A percentile compares a stretch with the other conserved stretches of the same genome.
Conservation (phyloP, 2,329 filamentous ascomycete genomes). For the Clarireedia homoeocarpa region DNA sequence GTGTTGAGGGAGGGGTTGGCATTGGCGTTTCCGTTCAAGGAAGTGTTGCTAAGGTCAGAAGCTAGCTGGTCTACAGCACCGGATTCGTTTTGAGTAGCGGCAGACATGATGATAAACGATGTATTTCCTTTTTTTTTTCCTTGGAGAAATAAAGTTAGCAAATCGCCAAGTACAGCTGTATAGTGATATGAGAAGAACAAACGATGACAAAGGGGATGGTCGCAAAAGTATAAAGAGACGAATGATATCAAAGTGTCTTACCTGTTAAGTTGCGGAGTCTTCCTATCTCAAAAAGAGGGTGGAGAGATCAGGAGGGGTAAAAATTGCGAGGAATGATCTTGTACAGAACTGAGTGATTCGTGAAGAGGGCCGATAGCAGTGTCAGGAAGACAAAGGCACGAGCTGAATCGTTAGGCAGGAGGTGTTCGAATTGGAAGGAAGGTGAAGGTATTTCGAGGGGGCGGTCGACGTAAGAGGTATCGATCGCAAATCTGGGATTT, state of each 20-base stretch:
- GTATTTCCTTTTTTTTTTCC: slow-evolving; percentile 17
- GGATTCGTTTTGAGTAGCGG: slow-evolving; percentile 43
- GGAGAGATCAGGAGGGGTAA: slow-evolving; percentile 9
- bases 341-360: slow-evolving; percentile 14
- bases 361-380: slow-evolving; percentile 10
- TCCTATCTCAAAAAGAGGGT: slow-evolving; percentile 12
- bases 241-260: slow-evolving; percentile 11
- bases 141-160: not conserved
- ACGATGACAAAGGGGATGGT: not conserved
- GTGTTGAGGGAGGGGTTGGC: slow-evolving; percentile 68
- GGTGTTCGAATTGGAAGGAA: not conserved
- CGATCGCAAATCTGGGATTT: slow-evolving; percentile 24
- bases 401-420: not conserved
- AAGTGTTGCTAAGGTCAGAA: slow-evolving; percentile 66
- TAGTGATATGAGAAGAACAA: not conserved
- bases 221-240: slow-evolving; percentile 4
- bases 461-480: slow-evolving; percentile 9
- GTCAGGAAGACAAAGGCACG: slow-evolving; percentile 11
- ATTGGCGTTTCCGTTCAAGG: slow-evolving; percentile 62
- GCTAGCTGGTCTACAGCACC: slow-evolving; percentile 70
- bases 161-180: slow-evolving; percentile 9
- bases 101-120: slow-evolving; percentile 49
- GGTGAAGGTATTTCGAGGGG: slow-evolving; percentile 9
- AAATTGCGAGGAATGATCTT: slow-evolving; percentile 13
- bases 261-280: slow-evolving; percentile 21